A percentile compares a stretch with the other conserved stretches of the same genome.
Evolutionary conservation across 768 basidiomycete genomes (phyloP).

Genomic region (Amanita exitialis): DNA sequence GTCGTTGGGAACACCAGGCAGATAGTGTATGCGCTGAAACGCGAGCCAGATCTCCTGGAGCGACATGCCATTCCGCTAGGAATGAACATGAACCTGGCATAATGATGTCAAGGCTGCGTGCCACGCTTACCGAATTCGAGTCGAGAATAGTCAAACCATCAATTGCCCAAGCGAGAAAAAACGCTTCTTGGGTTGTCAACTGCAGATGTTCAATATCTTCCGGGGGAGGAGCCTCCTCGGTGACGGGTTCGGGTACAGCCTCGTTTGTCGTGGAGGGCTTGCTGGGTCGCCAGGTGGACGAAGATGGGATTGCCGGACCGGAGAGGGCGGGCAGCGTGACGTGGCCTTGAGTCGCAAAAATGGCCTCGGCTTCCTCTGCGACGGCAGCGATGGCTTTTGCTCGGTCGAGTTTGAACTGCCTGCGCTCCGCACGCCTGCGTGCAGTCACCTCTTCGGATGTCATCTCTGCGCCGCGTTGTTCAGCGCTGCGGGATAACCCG

Average conservation of each 20-base stretch:
- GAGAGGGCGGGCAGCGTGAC: conserved; percentile 51
- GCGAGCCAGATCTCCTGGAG: conserved; percentile 52
- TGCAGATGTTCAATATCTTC: conserved; percentile 87
- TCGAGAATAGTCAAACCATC: conserved; percentile 71
- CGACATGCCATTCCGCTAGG: conserved; percentile 43
- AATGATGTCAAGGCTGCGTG: too few species aligned
- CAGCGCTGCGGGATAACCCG: neutral
- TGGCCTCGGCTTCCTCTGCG: conserved; percentile 67
- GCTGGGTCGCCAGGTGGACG: conserved; percentile 67
- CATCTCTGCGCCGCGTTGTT: conserved; percentile 33
- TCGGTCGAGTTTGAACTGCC: conserved; percentile 89
- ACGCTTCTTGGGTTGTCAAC: conserved; percentile 80
- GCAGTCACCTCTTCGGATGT: conserved; percentile 91
- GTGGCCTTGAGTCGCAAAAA: conserved; percentile 62
- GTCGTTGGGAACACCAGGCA: conserved; percentile 24
- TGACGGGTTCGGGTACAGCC: conserved; percentile 12
- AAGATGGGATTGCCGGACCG: conserved; percentile 61
- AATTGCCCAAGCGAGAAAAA: conserved; percentile 78
- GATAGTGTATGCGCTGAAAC: conserved; percentile 48
- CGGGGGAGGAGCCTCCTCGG: too few species aligned
- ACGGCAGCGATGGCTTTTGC: conserved; percentile 80
- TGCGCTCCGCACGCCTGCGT: conserved; percentile 76
- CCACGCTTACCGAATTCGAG: conserved; percentile 46
- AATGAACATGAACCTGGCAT: too few species aligned
- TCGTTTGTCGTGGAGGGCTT: conserved; percentile 4